Base-by-base conservation (phyloP, 805 yeast species). In the Wickerhamiella musiphila region DNA sequence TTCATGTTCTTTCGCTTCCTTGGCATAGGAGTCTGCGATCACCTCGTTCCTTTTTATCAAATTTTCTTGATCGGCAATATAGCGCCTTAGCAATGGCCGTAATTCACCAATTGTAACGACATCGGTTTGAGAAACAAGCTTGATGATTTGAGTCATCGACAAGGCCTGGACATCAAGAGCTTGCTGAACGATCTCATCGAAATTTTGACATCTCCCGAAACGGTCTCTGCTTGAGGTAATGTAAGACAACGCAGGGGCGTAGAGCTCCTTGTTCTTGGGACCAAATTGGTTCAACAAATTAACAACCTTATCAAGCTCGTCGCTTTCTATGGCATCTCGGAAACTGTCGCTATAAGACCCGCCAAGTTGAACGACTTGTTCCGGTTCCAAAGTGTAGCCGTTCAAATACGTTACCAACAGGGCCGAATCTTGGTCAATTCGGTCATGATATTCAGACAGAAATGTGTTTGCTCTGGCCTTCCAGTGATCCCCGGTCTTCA, bases 101-200 rank as follows among this genome's bases (percentile, higher is more conserved):
- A 90, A 62, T 15, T 78, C 53, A 0, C 92, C 93, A 22, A 79
- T 64, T 0, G 77, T 70, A 0, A 81, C 69, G 18, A 66, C 70
- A 9, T 69, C 70, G 26, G 72, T 70, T 3, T 64, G 51, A 25
- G 82, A 65, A 26, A 83, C 52, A 2, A 73, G 65, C 39, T 75
- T 73, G n/a, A 86, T 60, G 2, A 90, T 57, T 41, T 84, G 94
- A 13, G 81, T 52, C 0, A 92, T 78, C 0, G 92, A 61, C 54
- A 79, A 60, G 11, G 77, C 48, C 29, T 68, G 65, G 11, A 59
- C 54, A 2, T 57, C 49, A 29, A 68, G 64, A 29, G 79, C 65
- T 35, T 60, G 63, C 18, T 65, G 55, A 13, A 86, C 51, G 5
- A 77, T 64, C 22, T 57, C 53, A 3, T 62, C 54, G 38, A 69